Conservation (phyloP, 225 moss, liverwort and hornwort species). For the Lunularia cruciata region DNA sequence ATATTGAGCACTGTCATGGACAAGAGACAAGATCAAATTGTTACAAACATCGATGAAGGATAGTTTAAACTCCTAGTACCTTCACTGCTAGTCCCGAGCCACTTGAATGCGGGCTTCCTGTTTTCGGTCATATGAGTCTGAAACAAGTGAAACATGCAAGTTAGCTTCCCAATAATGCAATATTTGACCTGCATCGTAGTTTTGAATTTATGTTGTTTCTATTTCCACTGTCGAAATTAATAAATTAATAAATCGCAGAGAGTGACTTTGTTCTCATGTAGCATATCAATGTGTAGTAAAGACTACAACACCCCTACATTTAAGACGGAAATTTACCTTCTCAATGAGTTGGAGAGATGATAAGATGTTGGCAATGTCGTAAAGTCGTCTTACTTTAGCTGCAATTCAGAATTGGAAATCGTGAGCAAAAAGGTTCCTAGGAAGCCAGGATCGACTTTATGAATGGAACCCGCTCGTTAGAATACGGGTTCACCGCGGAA, state of each 20-base stretch:
- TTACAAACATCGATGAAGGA: background rate
- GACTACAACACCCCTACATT: background rate
- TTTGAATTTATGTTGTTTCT: too few species aligned
- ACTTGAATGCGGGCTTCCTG: conserved; percentile 89
- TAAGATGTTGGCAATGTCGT: conserved; percentile 97
- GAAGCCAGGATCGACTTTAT: too few species aligned
- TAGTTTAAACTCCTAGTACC: conserved; percentile 20
- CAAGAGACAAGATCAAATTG: background rate
- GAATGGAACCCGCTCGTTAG: too few species aligned
- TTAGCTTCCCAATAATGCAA: background rate
- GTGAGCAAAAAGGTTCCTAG: too few species aligned
- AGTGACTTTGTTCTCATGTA: background rate
- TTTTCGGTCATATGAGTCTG: conserved; percentile 94
- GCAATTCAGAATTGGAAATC: too few species aligned
- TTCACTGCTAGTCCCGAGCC: conserved; percentile 82
- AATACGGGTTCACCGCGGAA: too few species aligned
- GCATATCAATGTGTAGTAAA: background rate
- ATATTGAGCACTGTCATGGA: too few species aligned
- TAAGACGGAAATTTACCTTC: conserved; percentile 52
- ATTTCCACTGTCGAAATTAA: too few species aligned
- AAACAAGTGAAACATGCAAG: background rate
- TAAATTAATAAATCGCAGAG: too few species aligned
- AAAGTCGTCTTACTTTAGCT: conserved; percentile 97
- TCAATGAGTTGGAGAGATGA: conserved; percentile 95
- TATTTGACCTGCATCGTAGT: too few species aligned